These are phyloP conservation scores for Pythium vanterpoolii DNA, from an alignment of 352 stramenopile species.

Conservation along the genomic window DNA sequence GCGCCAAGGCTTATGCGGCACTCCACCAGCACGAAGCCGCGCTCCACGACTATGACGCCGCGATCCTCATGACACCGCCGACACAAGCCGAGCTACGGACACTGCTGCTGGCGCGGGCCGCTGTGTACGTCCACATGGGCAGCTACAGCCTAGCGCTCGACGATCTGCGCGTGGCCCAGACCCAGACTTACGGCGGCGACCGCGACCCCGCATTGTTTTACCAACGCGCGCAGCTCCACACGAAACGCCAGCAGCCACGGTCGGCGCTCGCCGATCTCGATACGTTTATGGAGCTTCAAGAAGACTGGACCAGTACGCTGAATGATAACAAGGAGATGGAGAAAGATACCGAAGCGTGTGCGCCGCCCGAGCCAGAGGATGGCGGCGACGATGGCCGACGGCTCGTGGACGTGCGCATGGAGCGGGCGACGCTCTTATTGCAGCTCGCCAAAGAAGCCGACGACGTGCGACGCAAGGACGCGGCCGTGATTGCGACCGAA, in stretches of 20 bases:
- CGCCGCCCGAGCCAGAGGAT: slow-evolving; percentile 4
- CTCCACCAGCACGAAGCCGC: slow-evolving; percentile 48
- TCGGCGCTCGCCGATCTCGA: slow-evolving; percentile 60
- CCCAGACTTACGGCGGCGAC: slow-evolving; percentile 31
- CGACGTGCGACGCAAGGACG: slow-evolving; percentile 39
- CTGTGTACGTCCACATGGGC: slow-evolving; percentile 55
- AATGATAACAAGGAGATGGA: slow-evolving; percentile 5
- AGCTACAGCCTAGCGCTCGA: slow-evolving; percentile 49
- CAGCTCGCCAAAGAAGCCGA: slow-evolving; percentile 53
- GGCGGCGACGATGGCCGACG: slow-evolving; percentile 9
- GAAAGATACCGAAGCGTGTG: slow-evolving; percentile 11
- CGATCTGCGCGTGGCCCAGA: slow-evolving; percentile 49
- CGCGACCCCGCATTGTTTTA: slow-evolving; percentile 59
- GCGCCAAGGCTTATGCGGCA: slow-evolving; percentile 56
- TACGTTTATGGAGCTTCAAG: slow-evolving; percentile 63
- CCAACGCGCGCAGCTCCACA: slow-evolving; percentile 48
- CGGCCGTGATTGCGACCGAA: slow-evolving; percentile 41
- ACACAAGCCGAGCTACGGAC: slow-evolving; percentile 32
- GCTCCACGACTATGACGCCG: slow-evolving; percentile 63
- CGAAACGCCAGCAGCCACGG: slow-evolving; percentile 40
- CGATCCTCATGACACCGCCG: slow-evolving; percentile 42
- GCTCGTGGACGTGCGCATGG: slow-evolving; percentile 54
- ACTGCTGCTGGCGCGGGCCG: slow-evolving; percentile 48
- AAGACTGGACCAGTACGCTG: slow-evolving; percentile 27
- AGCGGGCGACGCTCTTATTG: slow-evolving; percentile 53